Conservation (phyloP, 805 yeast species). For the Ogataea degrootiae region DNA sequence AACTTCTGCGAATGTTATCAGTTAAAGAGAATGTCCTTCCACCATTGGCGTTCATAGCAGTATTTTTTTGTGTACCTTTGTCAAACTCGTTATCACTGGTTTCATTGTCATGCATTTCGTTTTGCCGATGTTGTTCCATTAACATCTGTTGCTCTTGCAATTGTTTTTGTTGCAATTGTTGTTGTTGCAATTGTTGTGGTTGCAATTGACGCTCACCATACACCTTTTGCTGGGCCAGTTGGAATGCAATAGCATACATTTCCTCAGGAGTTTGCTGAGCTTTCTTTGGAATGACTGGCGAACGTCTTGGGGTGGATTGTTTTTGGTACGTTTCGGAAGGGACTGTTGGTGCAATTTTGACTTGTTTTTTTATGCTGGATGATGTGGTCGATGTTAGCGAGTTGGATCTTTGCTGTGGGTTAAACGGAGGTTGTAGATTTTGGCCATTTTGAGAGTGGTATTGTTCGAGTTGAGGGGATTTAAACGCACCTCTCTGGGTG, state of each 20-base stretch:
- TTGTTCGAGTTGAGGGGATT: constrained; percentile 1
- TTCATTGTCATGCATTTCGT: background rate
- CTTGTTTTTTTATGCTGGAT: constrained; percentile 17
- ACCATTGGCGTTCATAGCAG: constrained; percentile 14
- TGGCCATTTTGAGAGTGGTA: background rate
- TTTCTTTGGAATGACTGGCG: background rate
- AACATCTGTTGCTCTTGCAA: background rate
- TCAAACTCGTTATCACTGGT: constrained; percentile 6
- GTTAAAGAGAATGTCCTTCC: constrained; percentile 10
- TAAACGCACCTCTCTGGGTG: constrained; percentile 10
- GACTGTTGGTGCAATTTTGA: constrained; percentile 15
- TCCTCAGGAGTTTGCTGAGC: constrained; percentile 38
- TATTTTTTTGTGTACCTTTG: constrained; percentile 24
- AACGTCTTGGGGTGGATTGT: constrained; percentile 1
- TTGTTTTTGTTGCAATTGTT: background rate
- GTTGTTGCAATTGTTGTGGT: background rate
- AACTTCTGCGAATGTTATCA: background rate
- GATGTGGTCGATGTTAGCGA: constrained; percentile 19
- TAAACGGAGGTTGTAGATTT: constrained; percentile 2
- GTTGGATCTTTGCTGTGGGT: constrained; percentile 9
- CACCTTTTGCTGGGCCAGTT: constrained; percentile 52
- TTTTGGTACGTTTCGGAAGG: constrained; percentile 2
- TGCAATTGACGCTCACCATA: constrained; percentile 36
- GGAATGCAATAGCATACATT: constrained; percentile 50
- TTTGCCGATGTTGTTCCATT: background rate